These are phyloP conservation scores for Coniosporium tulheliwenetii DNA, from an alignment of 2,329 filamentous ascomycete genomes.

Conservation along the genomic window DNA sequence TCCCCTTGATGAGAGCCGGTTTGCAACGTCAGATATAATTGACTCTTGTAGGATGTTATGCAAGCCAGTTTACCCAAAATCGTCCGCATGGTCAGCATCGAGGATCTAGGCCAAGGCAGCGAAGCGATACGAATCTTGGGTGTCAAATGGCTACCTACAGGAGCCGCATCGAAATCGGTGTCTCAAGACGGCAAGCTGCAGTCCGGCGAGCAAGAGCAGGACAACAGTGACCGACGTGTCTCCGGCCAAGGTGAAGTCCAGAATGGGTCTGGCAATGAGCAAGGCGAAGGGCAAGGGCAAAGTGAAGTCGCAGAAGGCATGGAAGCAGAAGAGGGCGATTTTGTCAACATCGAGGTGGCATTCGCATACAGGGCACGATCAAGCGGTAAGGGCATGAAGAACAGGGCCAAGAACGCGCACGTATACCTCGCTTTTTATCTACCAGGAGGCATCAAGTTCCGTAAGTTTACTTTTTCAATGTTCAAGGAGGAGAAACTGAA, in stretches of 20 bases:
- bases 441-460: slow-evolving; percentile 36
- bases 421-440: slow-evolving; percentile 58
- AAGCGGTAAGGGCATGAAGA: slow-evolving; percentile 41
- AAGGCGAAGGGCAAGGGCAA: slow-evolving; percentile 18
- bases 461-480: slow-evolving; percentile 14
- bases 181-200: slow-evolving; percentile 42
- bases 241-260: slow-evolving; percentile 26
- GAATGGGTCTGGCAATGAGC: slow-evolving; percentile 16
- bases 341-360: slow-evolving; percentile 61
- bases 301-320: slow-evolving; percentile 33
- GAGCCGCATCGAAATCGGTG: slow-evolving; percentile 49
- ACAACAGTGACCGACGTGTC: slow-evolving; percentile 35
- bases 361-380: slow-evolving; percentile 56
- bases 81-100: slow-evolving; percentile 59
- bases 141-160: slow-evolving; percentile 56
- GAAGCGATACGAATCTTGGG: slow-evolving; percentile 56
- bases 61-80: slow-evolving; percentile 56
- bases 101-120: slow-evolving; percentile 61
- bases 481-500: slow-evolving; percentile 23
- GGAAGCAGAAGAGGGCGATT: slow-evolving; percentile 64
- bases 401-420: slow-evolving; percentile 57
- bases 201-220: slow-evolving; percentile 25
- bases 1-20: too few species aligned
- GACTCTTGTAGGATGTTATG: slow-evolving; percentile 47
- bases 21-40: too few species aligned